Conservation (phyloP, 2,329 filamentous ascomycete genomes). For the Penicillium sp. region DNA sequence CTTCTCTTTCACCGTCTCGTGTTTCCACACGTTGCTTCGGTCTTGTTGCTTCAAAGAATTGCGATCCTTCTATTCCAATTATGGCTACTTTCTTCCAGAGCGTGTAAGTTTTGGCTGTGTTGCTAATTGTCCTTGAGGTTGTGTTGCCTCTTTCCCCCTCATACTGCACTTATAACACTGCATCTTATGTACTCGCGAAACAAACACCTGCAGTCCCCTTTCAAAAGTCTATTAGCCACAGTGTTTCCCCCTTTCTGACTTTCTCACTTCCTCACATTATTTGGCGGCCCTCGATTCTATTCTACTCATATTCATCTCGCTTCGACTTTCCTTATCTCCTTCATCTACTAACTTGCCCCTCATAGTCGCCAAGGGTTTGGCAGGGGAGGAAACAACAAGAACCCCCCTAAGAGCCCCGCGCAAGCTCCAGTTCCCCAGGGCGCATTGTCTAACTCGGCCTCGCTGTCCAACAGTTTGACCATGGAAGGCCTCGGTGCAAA, state of each 20-base stretch:
- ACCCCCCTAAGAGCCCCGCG: conserved; percentile 37
- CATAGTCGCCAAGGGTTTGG: conserved; percentile 48
- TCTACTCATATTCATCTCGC: conserved; percentile 4
- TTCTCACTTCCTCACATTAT: background rate
- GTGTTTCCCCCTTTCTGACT: background rate
- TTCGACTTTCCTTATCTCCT: conserved; percentile 1
- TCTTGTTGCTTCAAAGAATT: conserved; percentile 3
- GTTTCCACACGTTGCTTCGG: background rate
- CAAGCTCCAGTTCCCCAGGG: conserved; percentile 29
- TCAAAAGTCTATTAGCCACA: conserved; percentile 12
- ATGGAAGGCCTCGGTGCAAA: conserved; percentile 36
- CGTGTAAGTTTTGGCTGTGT: conserved; percentile 40
- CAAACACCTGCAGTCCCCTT: conserved; percentile 17
- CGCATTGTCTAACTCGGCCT: conserved; percentile 38
- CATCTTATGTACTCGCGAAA: conserved; percentile 15
- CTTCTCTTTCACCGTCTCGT: conserved; percentile 12
- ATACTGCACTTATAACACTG: conserved; percentile 15
- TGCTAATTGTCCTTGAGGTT: conserved; percentile 1
- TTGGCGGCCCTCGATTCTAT: background rate
- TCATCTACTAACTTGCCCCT: conserved; percentile 20
- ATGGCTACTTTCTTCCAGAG: conserved; percentile 50
- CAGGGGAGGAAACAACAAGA: conserved; percentile 46
- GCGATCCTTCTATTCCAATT: conserved; percentile 10
- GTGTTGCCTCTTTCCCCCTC: conserved; percentile 18
- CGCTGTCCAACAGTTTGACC: conserved; percentile 35